phyloP scores from a whole-genome alignment of 208 protist genomes.

The Leishmania amazonensis region DNA sequence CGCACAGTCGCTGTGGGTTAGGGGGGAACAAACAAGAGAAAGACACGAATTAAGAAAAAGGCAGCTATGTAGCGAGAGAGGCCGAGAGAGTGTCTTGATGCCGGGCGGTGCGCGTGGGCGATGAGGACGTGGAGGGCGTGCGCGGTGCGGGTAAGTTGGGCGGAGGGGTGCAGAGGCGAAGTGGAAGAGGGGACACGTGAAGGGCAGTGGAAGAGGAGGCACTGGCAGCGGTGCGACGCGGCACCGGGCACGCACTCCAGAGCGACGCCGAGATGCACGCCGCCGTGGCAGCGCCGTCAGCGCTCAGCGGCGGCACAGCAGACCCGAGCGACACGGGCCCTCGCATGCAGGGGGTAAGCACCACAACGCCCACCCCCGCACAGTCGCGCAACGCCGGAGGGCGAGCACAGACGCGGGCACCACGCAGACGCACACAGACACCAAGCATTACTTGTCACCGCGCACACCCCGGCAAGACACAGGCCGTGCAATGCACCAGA shows the following conservation, averaged over 20 bases:
- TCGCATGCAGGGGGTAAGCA: not conserved
- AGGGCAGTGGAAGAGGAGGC: not conserved
- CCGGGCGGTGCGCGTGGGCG: not conserved
- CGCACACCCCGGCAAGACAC: not conserved
- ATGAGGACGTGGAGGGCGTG: not conserved
- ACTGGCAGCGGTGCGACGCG: not conserved
- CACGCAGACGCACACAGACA: not conserved
- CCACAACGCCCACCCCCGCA: not conserved
- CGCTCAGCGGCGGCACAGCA: not conserved
- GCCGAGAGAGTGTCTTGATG: not conserved
- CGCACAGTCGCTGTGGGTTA: not conserved
- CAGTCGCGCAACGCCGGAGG: not conserved
- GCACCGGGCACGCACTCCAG: not conserved
- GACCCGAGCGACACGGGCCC: not conserved
- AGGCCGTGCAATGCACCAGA: not conserved
- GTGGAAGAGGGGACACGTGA: not conserved
- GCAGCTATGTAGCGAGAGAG: not conserved
- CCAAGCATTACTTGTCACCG: not conserved
- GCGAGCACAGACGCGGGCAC: not conserved
- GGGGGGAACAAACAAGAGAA: not conserved
- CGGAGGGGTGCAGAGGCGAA: not conserved
- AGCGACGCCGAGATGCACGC: not conserved
- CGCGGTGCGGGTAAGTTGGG: not conserved
- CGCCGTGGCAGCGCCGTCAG: not conserved
- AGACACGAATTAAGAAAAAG: not conserved